Evolutionary conservation across 768 basidiomycete genomes (phyloP).

Genomic region (Suillus weaverae): DNA sequence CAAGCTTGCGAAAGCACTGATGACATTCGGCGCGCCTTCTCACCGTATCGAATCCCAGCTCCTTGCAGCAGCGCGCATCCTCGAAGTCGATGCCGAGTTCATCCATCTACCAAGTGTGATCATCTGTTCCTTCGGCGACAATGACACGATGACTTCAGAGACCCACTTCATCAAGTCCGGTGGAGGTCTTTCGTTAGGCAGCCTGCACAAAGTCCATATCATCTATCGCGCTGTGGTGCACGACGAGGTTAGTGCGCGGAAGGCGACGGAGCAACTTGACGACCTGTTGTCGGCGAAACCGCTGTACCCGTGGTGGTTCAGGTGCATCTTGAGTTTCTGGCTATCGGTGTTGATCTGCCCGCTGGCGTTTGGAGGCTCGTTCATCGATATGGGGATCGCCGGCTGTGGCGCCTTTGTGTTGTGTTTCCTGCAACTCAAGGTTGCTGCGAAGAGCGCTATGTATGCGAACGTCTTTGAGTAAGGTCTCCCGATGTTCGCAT

Average conservation of each 20-base stretch:
- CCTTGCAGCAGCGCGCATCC: conserved; percentile 80
- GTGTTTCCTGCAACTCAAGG: conserved; percentile 67
- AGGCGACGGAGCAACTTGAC: conserved; percentile 65
- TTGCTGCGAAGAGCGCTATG: conserved; percentile 73
- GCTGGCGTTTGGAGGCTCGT: conserved; percentile 81
- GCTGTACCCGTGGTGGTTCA: conserved; percentile 59
- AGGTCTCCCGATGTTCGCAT: conserved; percentile 9
- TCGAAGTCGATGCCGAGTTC: conserved; percentile 91
- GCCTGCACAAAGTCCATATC: conserved; percentile 79
- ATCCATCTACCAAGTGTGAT: conserved; percentile 81
- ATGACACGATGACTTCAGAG: conserved; percentile 85
- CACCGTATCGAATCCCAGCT: conserved; percentile 95
- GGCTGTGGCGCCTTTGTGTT: conserved; percentile 68
- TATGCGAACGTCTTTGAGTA: conserved; percentile 94
- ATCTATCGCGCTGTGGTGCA: conserved; percentile 89
- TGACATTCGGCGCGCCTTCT: conserved; percentile 91
- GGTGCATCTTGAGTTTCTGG: conserved; percentile 68
- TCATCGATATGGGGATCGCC: conserved; percentile 83
- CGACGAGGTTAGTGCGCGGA: conserved; percentile 84
- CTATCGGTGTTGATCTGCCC: conserved; percentile 81
- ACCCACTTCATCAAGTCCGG: conserved; percentile 85
- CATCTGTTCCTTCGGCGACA: conserved; percentile 88
- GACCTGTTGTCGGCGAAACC: conserved; percentile 62
- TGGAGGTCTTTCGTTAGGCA: conserved; percentile 78
- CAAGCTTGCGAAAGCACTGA: conserved; percentile 81